A percentile compares a stretch with the other conserved stretches of the same genome.
These are phyloP conservation scores for Babesia gibsoni DNA, from an alignment of 169 alveolate species.

Conservation along the genomic window DNA sequence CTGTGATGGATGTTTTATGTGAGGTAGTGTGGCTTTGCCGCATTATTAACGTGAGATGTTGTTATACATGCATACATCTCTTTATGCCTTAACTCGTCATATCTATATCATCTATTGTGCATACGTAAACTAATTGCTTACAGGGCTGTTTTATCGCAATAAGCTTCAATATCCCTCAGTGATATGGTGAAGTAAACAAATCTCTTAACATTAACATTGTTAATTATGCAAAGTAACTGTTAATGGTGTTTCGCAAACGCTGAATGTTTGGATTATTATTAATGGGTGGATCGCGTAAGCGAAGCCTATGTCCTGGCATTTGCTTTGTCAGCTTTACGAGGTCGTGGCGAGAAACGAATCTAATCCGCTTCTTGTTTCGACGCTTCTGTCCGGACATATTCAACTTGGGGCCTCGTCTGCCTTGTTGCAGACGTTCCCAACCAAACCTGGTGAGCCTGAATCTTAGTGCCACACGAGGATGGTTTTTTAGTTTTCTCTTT, in stretches of 20 bases:
- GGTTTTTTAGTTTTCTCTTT: conserved; percentile 72
- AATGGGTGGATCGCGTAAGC: conserved; percentile 72
- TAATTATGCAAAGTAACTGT: conserved; percentile 63
- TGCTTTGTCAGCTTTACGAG: conserved; percentile 68
- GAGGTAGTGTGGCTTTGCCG: too few relatives aligned
- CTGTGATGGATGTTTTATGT: too few relatives aligned
- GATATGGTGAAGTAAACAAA: neutral
- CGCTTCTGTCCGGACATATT: conserved; percentile 59
- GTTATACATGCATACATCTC: too few relatives aligned
- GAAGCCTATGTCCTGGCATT: conserved; percentile 71
- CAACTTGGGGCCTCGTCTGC: conserved; percentile 65
- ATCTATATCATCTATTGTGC: too few relatives aligned
- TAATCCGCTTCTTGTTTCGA: conserved; percentile 71
- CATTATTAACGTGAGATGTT: too few relatives aligned
- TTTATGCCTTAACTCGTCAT: too few relatives aligned
- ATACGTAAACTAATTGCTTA: neutral
- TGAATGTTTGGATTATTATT: conserved; percentile 71
- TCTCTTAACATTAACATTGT: neutral
- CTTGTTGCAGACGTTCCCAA: conserved; percentile 74
- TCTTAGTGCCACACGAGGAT: conserved; percentile 70
- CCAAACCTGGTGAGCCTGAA: conserved; percentile 76
- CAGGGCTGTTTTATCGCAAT: conserved; percentile 1
- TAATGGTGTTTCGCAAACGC: conserved; percentile 57
- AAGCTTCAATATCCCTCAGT: neutral
- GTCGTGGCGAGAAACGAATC: conserved; percentile 70